These are phyloP conservation scores for Penicillium ucsense DNA, from an alignment of 495 filamentous ascomycete genomes.

Conservation along the genomic window DNA sequence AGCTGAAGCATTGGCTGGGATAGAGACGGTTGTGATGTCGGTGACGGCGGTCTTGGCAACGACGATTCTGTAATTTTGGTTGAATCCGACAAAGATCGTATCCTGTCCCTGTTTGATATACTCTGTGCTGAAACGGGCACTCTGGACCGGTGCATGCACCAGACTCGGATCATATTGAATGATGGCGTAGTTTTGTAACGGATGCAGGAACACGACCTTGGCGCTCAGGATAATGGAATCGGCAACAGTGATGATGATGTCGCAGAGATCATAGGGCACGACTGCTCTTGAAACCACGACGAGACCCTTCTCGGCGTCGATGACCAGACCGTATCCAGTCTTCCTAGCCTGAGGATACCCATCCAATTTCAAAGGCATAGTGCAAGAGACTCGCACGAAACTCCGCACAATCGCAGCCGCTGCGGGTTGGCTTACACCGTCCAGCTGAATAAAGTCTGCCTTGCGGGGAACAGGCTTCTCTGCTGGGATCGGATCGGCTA, in stretches of 20 bases:
- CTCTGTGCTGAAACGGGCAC: constrained; percentile 69
- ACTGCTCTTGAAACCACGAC: constrained; percentile 89
- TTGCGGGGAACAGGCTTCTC: constrained; percentile 58
- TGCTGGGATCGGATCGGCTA: constrained; percentile 70
- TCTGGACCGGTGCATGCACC: constrained; percentile 86
- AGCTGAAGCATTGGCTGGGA: constrained; percentile 81
- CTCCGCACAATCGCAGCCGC: constrained; percentile 86
- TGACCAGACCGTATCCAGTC: constrained; percentile 89
- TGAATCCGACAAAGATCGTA: constrained; percentile 94
- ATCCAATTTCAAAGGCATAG: constrained; percentile 91
- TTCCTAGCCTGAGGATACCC: constrained; percentile 88
- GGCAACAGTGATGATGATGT: constrained; percentile 89
- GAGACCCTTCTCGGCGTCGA: constrained; percentile 90
- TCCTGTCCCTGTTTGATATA: constrained; percentile 82
- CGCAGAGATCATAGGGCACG: constrained; percentile 91
- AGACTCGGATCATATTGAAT: constrained; percentile 90
- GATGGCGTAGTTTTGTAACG: constrained; percentile 94
- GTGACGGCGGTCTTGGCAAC: constrained; percentile 92
- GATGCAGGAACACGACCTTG: constrained; percentile 94
- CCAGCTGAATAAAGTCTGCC: constrained; percentile 82
- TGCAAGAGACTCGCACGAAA: constrained; percentile 86
- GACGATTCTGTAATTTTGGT: constrained; percentile 86
- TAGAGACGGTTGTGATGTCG: constrained; percentile 94
- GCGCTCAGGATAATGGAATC: constrained; percentile 91
- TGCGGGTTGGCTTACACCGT: constrained; percentile 79